Conservation (phyloP, 108 stramenopile species). For the Cyclotella choctawhatcheeana region DNA sequence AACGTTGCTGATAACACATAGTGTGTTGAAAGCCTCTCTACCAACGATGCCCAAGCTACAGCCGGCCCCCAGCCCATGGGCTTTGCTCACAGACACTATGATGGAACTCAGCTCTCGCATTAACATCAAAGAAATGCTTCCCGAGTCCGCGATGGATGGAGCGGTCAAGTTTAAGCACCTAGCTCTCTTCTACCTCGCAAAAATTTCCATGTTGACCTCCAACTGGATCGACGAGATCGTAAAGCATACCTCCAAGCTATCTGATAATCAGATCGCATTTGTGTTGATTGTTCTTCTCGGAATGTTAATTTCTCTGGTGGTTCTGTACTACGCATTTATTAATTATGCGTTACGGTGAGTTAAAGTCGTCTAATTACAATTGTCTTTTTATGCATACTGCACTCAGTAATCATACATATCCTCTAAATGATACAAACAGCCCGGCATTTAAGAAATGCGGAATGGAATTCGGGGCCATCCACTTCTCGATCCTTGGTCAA, state of each 20-base stretch:
- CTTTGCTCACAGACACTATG: neutral
- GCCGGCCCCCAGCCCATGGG: no score
- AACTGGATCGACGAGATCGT: no score
- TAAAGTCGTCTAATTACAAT: neutral
- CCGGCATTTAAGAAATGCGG: constrained; percentile 35
- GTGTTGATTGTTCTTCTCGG: neutral
- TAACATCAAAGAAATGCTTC: neutral
- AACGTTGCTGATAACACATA: no score
- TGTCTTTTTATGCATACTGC: neutral
- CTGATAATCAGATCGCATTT: neutral
- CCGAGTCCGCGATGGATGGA: neutral
- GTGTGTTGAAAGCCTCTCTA: no score
- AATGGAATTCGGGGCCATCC: constrained; percentile 32
- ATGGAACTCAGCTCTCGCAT: neutral
- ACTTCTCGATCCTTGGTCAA: constrained; percentile 1
- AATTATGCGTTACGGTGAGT: neutral
- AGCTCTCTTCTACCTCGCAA: neutral
- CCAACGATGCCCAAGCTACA: no score
- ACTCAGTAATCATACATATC: neutral
- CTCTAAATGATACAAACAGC: neutral
- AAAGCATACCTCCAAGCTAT: constrained; percentile 3
- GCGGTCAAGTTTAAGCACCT: neutral
- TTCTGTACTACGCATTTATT: neutral
- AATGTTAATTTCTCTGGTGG: neutral
- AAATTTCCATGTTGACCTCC: neutral